These are phyloP conservation scores for Pseudopyrenochaeta lycopersici DNA, from an alignment of 2,329 filamentous ascomycete species.

Conservation along the genomic window DNA sequence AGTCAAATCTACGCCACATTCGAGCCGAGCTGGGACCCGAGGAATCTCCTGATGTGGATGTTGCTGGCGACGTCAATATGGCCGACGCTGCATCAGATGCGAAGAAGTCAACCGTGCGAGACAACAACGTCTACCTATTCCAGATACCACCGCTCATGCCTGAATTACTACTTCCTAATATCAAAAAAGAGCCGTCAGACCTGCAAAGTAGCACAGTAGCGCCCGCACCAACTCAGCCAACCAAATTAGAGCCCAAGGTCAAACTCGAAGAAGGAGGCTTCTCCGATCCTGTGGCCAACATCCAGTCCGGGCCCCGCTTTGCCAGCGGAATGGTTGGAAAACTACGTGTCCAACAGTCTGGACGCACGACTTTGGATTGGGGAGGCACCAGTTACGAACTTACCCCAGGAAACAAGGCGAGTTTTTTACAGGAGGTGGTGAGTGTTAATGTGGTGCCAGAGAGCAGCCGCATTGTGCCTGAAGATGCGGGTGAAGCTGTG, in stretches of 20 bases:
- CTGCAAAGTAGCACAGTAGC: constrained; percentile 11
- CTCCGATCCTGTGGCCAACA: constrained; percentile 22
- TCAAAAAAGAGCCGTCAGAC: constrained; percentile 41
- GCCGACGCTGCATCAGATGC: constrained; percentile 24
- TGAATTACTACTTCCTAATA: constrained; percentile 57
- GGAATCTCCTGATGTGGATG: constrained; percentile 42
- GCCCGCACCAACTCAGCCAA: constrained; percentile 11
- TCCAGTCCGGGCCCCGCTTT: constrained; percentile 45
- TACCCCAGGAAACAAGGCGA: constrained; percentile 63
- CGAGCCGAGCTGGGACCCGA: constrained; percentile 57
- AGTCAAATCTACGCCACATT: constrained; percentile 57
- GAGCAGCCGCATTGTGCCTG: constrained; percentile 45
- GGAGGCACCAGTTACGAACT: constrained; percentile 68
- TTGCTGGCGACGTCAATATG: constrained; percentile 54
- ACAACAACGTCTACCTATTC: constrained; percentile 68
- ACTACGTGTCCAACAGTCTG: constrained; percentile 68
- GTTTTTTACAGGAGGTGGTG: constrained; percentile 69
- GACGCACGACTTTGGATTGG: constrained; percentile 69
- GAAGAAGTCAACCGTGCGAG: constrained; percentile 46
- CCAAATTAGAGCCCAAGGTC: constrained; percentile 33
- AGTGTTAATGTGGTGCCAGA: constrained; percentile 39
- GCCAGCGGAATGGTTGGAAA: constrained; percentile 67
- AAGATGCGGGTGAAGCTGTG: constrained; percentile 57
- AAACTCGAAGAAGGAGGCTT: constrained; percentile 44
- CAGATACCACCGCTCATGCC: constrained; percentile 71